Evolutionary conservation across 352 stramenopile genomes (phyloP).

Genomic region (Peronospora belbahrii): DNA sequence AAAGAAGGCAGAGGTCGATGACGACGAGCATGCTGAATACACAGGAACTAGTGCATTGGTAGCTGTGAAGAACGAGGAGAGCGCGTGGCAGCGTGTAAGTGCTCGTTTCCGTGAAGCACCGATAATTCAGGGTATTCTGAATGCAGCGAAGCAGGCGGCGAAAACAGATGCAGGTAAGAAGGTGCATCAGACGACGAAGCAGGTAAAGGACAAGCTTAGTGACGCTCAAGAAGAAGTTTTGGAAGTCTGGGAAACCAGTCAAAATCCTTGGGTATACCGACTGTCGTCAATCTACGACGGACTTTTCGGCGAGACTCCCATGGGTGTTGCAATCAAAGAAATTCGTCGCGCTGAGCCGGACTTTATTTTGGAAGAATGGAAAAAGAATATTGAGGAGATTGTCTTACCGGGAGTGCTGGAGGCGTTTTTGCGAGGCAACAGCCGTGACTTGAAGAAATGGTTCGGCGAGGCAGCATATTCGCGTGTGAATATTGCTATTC

Average conservation of each 20-base stretch:
- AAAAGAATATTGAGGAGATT: conserved; percentile 90
- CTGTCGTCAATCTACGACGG: conserved; percentile 97
- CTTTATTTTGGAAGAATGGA: conserved; percentile 96
- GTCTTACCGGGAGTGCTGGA: conserved; percentile 93
- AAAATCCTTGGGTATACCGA: conserved; percentile 97
- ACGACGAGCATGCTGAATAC: conserved; percentile 48
- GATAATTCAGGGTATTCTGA: conserved; percentile 89
- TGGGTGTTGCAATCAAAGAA: conserved; percentile 91
- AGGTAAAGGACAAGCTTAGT: conserved; percentile 71
- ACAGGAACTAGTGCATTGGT: conserved; percentile 69
- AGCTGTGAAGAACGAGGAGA: conserved; percentile 89
- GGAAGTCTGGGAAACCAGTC: conserved; percentile 97
- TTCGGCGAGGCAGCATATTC: conserved; percentile 93
- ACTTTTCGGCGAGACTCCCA: conserved; percentile 94
- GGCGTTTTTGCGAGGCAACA: conserved; percentile 92
- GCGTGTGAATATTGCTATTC: conserved; percentile 91
- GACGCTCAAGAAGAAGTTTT: conserved; percentile 78
- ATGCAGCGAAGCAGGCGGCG: conserved; percentile 71
- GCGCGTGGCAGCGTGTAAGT: conserved; percentile 91
- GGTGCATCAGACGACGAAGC: conserved; percentile 62
- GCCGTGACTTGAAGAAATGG: conserved; percentile 94
- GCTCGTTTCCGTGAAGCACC: conserved; percentile 90
- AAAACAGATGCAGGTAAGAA: conserved; percentile 71
- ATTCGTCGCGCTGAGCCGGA: conserved; percentile 93
- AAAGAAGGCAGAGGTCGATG: conserved; percentile 29